Conservation (phyloP, 176 grass and related monocot genomes). For the Oryza officinalis region DNA sequence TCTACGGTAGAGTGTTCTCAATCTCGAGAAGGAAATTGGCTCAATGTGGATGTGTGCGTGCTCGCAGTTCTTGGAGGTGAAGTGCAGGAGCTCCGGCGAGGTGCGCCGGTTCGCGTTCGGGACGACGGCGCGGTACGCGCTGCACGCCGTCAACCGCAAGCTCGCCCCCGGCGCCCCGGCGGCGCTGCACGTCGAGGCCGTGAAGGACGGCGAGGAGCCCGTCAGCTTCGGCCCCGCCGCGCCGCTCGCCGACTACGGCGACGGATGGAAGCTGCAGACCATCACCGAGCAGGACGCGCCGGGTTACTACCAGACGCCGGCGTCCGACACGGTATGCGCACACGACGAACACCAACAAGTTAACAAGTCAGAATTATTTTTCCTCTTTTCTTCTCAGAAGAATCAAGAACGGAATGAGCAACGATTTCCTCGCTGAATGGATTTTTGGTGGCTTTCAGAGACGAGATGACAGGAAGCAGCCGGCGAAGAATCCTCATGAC, state of each 20-base stretch:
- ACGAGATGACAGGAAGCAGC: constrained; percentile 20
- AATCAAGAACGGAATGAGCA: not conserved
- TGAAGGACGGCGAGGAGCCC: constrained; percentile 81
- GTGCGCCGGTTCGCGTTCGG: constrained; percentile 79
- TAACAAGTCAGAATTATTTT: not conserved
- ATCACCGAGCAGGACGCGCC: constrained; percentile 50
- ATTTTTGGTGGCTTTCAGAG: constrained; percentile 35
- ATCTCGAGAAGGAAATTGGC: not conserved
- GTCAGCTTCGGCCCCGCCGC: constrained; percentile 76
- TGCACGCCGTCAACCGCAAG: constrained; percentile 73
- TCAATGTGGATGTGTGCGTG: not conserved
- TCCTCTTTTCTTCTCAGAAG: not conserved
- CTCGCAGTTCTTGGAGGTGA: constrained; percentile 79
- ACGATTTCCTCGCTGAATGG: not conserved
- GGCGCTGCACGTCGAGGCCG: constrained; percentile 77
- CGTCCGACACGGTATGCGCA: not conserved
- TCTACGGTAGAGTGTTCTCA: not conserved
- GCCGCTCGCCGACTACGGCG: constrained; percentile 69
- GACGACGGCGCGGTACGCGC: constrained; percentile 62
- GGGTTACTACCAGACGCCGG: constrained; percentile 5
- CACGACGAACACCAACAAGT: not conserved
- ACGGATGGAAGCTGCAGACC: constrained; percentile 80
- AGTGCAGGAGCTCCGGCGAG: constrained; percentile 69
- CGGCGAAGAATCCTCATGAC: constrained; percentile 7
- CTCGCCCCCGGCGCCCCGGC: constrained; percentile 41